Evolutionary conservation across 176 grass and related monocot genomes (phyloP).

Genomic region (Avena eriantha): DNA sequence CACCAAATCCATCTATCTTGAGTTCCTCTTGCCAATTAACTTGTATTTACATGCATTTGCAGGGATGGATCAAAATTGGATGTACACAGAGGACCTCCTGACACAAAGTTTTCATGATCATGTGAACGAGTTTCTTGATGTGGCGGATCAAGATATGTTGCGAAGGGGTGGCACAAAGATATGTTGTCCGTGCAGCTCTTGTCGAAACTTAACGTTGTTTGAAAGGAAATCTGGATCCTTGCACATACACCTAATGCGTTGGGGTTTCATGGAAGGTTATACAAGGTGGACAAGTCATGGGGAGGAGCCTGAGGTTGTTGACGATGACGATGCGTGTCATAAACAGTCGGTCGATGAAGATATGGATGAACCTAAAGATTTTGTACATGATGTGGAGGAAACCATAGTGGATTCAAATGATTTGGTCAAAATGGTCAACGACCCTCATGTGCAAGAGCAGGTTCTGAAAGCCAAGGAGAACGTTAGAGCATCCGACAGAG

Average conservation of each 20-base stretch:
- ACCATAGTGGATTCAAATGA: not conserved
- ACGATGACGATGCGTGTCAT: not conserved
- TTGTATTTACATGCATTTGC: not conserved
- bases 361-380: not conserved
- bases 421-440: not conserved
- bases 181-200: not conserved
- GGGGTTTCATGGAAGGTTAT: constrained; percentile 1
- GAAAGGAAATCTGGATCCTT: not conserved
- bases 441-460: not conserved
- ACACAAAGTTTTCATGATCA: not conserved
- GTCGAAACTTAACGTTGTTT: not conserved
- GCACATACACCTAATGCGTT: not conserved
- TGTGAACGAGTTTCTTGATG: not conserved
- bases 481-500: not conserved
- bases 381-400: not conserved
- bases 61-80: not conserved
- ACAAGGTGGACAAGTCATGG: constrained; percentile 1
- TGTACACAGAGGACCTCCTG: too few relatives aligned
- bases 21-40: not conserved
- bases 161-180: not conserved
- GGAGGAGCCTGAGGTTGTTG: not conserved
- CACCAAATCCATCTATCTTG: not conserved
- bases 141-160: not conserved
- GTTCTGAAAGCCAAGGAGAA: not conserved
- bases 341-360: not conserved